Base-by-base conservation (phyloP, 2,329 filamentous ascomycete species). In the Simplicillium aogashimaense region DNA sequence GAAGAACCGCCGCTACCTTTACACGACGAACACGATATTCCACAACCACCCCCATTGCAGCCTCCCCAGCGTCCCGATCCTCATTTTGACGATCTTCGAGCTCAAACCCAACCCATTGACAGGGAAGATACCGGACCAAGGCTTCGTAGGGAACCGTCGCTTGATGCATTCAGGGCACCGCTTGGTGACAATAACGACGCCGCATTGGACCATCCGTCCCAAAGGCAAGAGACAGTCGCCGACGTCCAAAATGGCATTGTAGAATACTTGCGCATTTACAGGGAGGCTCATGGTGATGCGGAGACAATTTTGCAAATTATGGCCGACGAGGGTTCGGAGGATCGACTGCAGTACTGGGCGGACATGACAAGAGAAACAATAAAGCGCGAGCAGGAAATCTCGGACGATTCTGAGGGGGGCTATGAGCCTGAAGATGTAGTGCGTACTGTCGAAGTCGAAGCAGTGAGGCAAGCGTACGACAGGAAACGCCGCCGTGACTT, bases 281-380 rank as follows among this genome's bases (percentile, higher is more conserved):
- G 69, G 33, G 72, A 74, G 41, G 77, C 78, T 1, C 68, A 69
- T 34, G 78, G 78, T 4, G 70, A 83, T 48, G 69, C 70, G 0
- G 65, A 73, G 29, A 69, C 67, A 43, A 76, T 84, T 18, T 48
- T 81, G 3, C 63, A 68, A 32, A 76, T 84, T 16, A 78, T 83
- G 28, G 69, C 72, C 31, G 69, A 76, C 30, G 78, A 83, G 48
- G 68, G 72, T 4, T 66, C 76, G 2, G 66, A 74, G 41, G 72
- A 76, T 10, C 70, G 73, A 37, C 65, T 85, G 29, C 63, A 65
- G 10, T 76, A 77, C 54, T 76, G 78, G 65, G 67, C 81, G 10
- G 65, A 69, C 28, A 62, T 74, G 17, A 75, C 78, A 45, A 65
- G 50, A 4, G 49, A 49, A 33, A 50, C 51, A 56, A 45, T 55